Evolutionary conservation across 225 moss, liverwort and hornwort genomes (phyloP).

Genomic region (Sphagnum contortum): DNA sequence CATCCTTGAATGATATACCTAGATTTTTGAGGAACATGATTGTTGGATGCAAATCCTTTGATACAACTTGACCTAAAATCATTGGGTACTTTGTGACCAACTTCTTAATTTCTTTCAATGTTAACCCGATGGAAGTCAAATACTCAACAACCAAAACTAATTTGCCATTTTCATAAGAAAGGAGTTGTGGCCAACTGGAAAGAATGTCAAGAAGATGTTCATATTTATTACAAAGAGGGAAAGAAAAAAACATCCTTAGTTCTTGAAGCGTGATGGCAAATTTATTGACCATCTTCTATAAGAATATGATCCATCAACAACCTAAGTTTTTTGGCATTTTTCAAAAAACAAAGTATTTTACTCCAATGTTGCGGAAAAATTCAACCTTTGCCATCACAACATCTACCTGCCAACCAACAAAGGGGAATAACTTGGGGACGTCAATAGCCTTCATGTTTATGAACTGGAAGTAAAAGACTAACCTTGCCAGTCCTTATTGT

Average conservation of each 20-base stretch:
- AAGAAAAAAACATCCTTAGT: too few species aligned
- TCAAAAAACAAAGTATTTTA: conserved; percentile 5
- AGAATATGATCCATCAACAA: too few species aligned
- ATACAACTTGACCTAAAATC: conserved; percentile 31
- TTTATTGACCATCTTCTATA: too few species aligned
- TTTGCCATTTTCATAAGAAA: conserved; percentile 28
- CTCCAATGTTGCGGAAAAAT: conserved; percentile 42
- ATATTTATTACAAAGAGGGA: too few species aligned
- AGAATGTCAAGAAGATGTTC: conserved; percentile 37
- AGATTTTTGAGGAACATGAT: conserved; percentile 20
- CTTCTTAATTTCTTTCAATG: conserved; percentile 33
- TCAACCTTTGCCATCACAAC: conserved; percentile 55
- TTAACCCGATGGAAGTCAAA: conserved; percentile 33
- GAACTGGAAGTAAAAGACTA: conserved; percentile 47
- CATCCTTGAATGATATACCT: conserved; percentile 30
- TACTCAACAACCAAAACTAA: conserved; percentile 37
- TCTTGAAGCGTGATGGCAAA: too few species aligned
- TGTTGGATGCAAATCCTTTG: conserved; percentile 26
- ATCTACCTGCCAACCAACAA: conserved; percentile 28
- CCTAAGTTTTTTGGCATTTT: too few species aligned
- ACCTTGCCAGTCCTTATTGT: conserved; percentile 31
- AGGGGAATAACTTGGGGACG: conserved; percentile 38
- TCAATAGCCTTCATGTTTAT: conserved; percentile 51
- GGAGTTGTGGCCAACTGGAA: conserved; percentile 42
- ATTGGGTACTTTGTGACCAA: conserved; percentile 47